Percentiles rank a stretch among this genome's conserved stretches.
phyloP scores from a whole-genome alignment of 2,329 filamentous ascomycete genomes.

The Alternaria sp. region DNA sequence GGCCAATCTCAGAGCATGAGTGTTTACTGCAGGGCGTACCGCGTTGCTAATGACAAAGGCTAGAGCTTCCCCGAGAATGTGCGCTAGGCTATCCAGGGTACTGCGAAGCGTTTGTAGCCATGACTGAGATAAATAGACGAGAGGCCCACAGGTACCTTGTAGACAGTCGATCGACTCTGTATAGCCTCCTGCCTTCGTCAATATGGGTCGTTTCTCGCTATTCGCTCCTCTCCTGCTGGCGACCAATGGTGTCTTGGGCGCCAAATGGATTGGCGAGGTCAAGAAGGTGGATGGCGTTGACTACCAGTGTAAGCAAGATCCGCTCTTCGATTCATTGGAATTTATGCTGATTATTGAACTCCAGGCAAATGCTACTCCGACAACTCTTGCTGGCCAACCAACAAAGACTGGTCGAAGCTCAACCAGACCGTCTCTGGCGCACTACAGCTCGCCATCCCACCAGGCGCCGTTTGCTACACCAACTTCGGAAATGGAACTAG shows the following conservation, averaged over 20 bases:
- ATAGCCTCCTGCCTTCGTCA: slow-evolving; percentile 8
- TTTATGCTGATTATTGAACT: background rate
- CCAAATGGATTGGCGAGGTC: slow-evolving; percentile 39
- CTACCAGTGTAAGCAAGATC: slow-evolving; percentile 30
- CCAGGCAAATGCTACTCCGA: slow-evolving; percentile 44
- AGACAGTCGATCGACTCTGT: background rate
- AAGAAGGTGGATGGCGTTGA: slow-evolving; percentile 29
- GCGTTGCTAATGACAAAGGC: background rate
- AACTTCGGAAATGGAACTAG: slow-evolving; percentile 27
- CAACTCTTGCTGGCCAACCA: slow-evolving; percentile 42
- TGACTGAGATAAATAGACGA: slow-evolving; percentile 11
- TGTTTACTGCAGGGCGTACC: slow-evolving; percentile 6
- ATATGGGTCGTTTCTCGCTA: slow-evolving; percentile 32
- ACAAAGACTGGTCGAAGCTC: slow-evolving; percentile 32
- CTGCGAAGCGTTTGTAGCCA: background rate
- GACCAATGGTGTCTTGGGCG: slow-evolving; percentile 19
- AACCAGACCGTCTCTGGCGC: slow-evolving; percentile 39
- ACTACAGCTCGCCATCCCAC: slow-evolving; percentile 37
- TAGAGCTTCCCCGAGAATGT: background rate
- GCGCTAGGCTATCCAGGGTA: slow-evolving; percentile 1
- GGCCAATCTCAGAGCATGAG: background rate
- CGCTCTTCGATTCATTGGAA: no score
- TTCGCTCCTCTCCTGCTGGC: slow-evolving; percentile 29
- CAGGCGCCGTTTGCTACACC: slow-evolving; percentile 39
- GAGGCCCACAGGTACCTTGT: background rate